Conservation (phyloP, 2,329 filamentous ascomycete species). For the Scedosporium dehoogii region DNA sequence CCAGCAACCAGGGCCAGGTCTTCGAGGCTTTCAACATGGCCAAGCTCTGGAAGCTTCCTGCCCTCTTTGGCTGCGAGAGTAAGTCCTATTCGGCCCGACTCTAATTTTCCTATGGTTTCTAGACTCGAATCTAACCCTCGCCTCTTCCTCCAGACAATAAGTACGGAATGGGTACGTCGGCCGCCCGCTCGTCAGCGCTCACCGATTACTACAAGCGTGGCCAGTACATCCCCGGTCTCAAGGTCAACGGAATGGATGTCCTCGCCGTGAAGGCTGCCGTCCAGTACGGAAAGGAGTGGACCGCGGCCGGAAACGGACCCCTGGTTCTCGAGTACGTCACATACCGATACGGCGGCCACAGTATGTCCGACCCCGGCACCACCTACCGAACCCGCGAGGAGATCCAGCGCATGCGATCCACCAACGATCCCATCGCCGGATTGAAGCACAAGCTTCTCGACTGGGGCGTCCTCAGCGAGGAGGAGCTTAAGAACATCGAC, state of each 20-base stretch:
- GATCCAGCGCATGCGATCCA: constrained; percentile 98
- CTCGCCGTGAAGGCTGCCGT: constrained; percentile 96
- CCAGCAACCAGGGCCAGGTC: constrained; percentile 97
- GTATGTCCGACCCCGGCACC: constrained; percentile 98
- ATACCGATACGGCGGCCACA: constrained; percentile 98
- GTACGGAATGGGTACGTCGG: constrained; percentile 98
- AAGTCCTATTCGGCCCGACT: constrained; percentile 28
- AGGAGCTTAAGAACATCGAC: constrained; percentile 92
- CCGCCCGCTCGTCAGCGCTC: constrained; percentile 83
- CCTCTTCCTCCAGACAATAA: constrained; percentile 71
- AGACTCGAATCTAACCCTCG: not conserved
- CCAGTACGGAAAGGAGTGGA: constrained; percentile 85
- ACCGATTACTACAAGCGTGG: constrained; percentile 99
- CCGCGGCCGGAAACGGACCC: constrained; percentile 73
- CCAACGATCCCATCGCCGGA: constrained; percentile 95
- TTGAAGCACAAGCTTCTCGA: constrained; percentile 97
- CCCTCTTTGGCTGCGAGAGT: constrained; percentile 98
- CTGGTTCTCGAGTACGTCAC: constrained; percentile 98
- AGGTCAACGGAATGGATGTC: constrained; percentile 99
- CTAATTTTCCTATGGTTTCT: not conserved
- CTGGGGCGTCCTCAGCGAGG: constrained; percentile 84
- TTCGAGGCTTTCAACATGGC: constrained; percentile 99
- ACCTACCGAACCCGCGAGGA: constrained; percentile 99
- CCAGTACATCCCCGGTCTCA: constrained; percentile 98
- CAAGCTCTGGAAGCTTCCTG: constrained; percentile 94